These are phyloP conservation scores for Lentinula sp. DNA, from an alignment of 768 basidiomycete genomes.

Conservation along the genomic window DNA sequence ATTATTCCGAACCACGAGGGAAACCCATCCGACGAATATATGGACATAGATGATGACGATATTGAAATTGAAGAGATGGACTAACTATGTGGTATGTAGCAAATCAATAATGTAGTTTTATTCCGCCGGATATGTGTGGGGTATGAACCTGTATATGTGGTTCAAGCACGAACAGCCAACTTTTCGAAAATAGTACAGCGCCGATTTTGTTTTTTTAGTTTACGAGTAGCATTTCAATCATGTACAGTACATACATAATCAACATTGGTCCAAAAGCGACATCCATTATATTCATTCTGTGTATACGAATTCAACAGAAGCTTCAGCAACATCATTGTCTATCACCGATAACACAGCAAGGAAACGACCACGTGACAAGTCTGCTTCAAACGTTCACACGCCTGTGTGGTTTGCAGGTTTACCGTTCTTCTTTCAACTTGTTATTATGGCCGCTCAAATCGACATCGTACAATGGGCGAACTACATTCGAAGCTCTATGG, in stretches of 20 bases:
- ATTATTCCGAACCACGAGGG: conserved; percentile 83
- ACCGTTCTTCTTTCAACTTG: neutral
- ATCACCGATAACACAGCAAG: no score
- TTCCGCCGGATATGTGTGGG: no score
- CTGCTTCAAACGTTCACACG: neutral
- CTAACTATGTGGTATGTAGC: conserved; percentile 10
- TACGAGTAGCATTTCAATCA: no score
- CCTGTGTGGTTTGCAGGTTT: neutral
- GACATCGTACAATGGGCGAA: conserved; percentile 71
- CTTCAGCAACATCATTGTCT: no score
- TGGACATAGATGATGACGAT: conserved; percentile 57
- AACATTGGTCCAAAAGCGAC: no score
- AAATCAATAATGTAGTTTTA: neutral
- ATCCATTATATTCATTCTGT: no score
- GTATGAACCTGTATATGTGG: no score
- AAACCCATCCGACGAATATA: conserved; percentile 39
- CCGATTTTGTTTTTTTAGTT: no score
- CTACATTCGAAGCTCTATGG: conserved; percentile 61
- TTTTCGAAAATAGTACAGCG: no score
- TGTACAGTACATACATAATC: no score
- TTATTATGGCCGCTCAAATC: conserved; percentile 28
- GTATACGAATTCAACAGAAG: no score
- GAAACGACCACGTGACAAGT: neutral
- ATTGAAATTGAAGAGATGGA: conserved; percentile 72
- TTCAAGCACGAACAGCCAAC: no score